Evolutionary conservation across 306 rosid species (phyloP), one percentile per base, ranked within the genome.

Genomic region (Acacia acuminata): DNA sequence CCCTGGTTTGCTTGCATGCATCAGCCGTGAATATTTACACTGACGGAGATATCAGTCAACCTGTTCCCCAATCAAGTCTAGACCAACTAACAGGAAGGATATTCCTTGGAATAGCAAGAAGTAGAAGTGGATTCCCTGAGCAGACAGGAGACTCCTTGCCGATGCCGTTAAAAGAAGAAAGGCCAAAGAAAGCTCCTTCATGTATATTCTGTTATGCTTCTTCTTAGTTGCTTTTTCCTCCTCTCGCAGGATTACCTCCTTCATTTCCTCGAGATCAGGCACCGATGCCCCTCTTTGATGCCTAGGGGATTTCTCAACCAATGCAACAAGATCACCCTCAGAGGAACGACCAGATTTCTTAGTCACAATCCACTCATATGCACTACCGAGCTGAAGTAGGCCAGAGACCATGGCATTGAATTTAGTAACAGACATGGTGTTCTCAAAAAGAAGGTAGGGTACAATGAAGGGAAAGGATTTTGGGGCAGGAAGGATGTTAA

Each of bases 361-460:
- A 1, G 97, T 94, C 16, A 94, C 98, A 27, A 94, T 97, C 98
- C 98, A 94, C 87, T 94, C 94, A 0, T 94, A 94, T 0, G 98
- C 98, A 45, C 97, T 94, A 2, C 97, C 98, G 0, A 94, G 94
- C 88, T 94, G 98, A 84, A 94, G 90, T 24, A 94, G 88, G 19
- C 98, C 97, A 0, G 97, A 93, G 85, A 94, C 86, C 98, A 94
- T 94, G 79, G 98, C 97, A 69, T 92, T 94, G 91, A 94, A 94
- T 82, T 94, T 93, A 56, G 97, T 94, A 32, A 94, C 97, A 0
- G 98, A 93, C 98, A 94, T 93, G 40, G 98, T 94, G 88, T 94
- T 93, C 84, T 94, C 97, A 2, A 94, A 94, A 10, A 94, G 94
- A 79, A 94, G 98, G 90, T 94, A 94, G 24, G 98, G 98, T 16